Evolutionary conservation across 148 eudicot species (phyloP).

Genomic region (Persicaria tinctoria): DNA sequence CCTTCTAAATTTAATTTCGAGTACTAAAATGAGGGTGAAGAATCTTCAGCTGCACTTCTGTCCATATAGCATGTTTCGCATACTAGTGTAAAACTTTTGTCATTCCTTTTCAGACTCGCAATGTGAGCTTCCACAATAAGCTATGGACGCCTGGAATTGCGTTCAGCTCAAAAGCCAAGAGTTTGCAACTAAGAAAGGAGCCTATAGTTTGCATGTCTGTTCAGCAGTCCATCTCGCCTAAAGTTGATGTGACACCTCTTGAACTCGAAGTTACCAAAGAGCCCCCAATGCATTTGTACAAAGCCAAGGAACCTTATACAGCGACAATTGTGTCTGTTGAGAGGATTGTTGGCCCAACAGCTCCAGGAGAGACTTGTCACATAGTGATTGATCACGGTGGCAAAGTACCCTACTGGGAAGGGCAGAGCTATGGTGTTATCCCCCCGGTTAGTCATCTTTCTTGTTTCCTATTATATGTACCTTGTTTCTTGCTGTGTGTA

Average conservation of each 20-base stretch:
- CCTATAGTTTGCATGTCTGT: slow-evolving; percentile 63
- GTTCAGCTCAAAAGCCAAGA: slow-evolving; percentile 35
- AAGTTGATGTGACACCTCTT: slow-evolving; percentile 62
- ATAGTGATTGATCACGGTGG: slow-evolving; percentile 91
- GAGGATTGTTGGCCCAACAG: slow-evolving; percentile 82
- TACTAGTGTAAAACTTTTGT: slow-evolving; percentile 15
- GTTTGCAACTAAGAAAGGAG: slow-evolving; percentile 30
- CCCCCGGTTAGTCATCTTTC: slow-evolving; percentile 61
- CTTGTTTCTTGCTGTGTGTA: neutral
- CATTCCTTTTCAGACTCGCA: slow-evolving; percentile 31
- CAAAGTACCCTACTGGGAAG: slow-evolving; percentile 96
- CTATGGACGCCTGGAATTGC: slow-evolving; percentile 34
- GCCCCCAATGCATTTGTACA: slow-evolving; percentile 71
- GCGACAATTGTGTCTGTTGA: slow-evolving; percentile 90
- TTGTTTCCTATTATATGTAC: neutral
- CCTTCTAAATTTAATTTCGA: neutral
- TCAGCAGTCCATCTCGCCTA: slow-evolving; percentile 54
- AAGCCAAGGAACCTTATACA: slow-evolving; percentile 73
- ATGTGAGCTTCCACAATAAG: slow-evolving; percentile 39
- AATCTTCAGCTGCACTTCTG: neutral
- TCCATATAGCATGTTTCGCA: slow-evolving; percentile 9
- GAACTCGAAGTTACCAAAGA: slow-evolving; percentile 62
- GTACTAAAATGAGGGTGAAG: neutral
- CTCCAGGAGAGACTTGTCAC: slow-evolving; percentile 96
- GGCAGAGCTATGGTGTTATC: slow-evolving; percentile 89